Evolutionary conservation across 768 basidiomycete genomes (phyloP), one percentile per base, ranked within the genome.

Genomic region (Pleurotus ostreatus): DNA sequence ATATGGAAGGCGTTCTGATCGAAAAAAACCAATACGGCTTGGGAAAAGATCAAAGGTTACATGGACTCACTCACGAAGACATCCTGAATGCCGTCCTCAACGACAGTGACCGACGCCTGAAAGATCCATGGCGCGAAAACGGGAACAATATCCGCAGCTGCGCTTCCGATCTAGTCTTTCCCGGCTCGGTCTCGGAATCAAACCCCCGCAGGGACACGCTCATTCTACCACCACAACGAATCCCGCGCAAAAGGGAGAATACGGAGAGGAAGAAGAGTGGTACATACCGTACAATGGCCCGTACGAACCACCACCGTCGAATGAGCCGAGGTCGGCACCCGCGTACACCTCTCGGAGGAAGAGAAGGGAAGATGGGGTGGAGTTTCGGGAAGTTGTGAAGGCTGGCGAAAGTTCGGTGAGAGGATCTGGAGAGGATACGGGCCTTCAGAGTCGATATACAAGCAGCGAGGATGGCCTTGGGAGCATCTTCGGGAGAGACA

Each of bases 251-350:
- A 55, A 9, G 57, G 62, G 13, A 34, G 53, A 13, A 61, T 49
- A 51, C 62, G 53, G 47, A 59, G 62, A 45, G 48, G 26, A 77
- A 20, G 78, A 78, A 16, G 79, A 83, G 55, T 83, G 82, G 79
- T 84, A 84, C 67, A 81, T 81, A 47, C 83, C 84, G 0, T 85
- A 86, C 73, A 82, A 80, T 59, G 83, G 83, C 0, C 83, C 85
- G 1, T 78, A 80, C 68, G 84, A 86, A 60, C 65, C 67, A n/a
- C 71, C 74, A 9, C 34, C 49, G 7, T 5, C 23, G 16, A 20
- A 20, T 18, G 46, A 20, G 23, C 46, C 46, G 8, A 6, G 18
- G n/a, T 47, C 46, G n/a, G 46, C 46, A 25, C 23, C 23, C 46
- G 46, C 22, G 22, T 47, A 5, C 46, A 3, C 46, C 18, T 47